Evolutionary conservation across 345 rosid genomes (phyloP).

Genomic region (Kandelia obovata): DNA sequence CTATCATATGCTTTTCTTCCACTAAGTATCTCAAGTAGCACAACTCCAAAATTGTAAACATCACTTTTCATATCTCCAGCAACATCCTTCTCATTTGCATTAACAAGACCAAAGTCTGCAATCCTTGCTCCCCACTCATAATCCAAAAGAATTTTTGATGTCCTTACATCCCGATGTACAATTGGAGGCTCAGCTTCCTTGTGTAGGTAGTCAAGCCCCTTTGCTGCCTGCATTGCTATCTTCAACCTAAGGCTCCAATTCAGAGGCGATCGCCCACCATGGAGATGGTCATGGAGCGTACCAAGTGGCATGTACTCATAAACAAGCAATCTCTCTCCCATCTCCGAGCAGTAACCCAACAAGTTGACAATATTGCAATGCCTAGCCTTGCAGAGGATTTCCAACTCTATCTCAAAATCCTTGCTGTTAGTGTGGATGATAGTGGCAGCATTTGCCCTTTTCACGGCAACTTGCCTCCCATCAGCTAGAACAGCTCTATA

Average conservation of each 20-base stretch:
- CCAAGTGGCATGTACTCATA: conserved; percentile 92
- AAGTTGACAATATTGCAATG: conserved; percentile 83
- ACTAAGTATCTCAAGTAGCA: conserved; percentile 74
- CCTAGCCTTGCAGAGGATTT: conserved; percentile 65
- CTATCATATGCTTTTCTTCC: conserved; percentile 79
- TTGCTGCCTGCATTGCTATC: conserved; percentile 72
- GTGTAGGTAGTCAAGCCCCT: conserved; percentile 85
- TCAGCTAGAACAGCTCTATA: conserved; percentile 75
- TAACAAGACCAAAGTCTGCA: conserved; percentile 73
- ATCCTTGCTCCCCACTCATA: conserved; percentile 83
- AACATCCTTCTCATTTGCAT: conserved; percentile 51
- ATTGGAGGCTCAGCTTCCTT: conserved; percentile 59
- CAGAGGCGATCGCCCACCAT: conserved; percentile 68
- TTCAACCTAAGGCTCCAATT: conserved; percentile 65
- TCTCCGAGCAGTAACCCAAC: conserved; percentile 75
- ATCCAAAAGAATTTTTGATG: conserved; percentile 77
- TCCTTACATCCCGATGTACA: conserved; percentile 64
- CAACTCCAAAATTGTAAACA: conserved; percentile 65
- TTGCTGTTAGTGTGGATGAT: conserved; percentile 77
- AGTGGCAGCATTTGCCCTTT: conserved; percentile 91
- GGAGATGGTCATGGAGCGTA: conserved; percentile 80
- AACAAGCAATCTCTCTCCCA: conserved; percentile 87
- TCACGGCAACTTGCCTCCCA: conserved; percentile 84
- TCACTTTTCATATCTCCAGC: conserved; percentile 50
- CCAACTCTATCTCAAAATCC: conserved; percentile 76